Base-by-base conservation (phyloP, 2,329 filamentous ascomycete species). In the Cephalotrichum gorgonifer region DNA sequence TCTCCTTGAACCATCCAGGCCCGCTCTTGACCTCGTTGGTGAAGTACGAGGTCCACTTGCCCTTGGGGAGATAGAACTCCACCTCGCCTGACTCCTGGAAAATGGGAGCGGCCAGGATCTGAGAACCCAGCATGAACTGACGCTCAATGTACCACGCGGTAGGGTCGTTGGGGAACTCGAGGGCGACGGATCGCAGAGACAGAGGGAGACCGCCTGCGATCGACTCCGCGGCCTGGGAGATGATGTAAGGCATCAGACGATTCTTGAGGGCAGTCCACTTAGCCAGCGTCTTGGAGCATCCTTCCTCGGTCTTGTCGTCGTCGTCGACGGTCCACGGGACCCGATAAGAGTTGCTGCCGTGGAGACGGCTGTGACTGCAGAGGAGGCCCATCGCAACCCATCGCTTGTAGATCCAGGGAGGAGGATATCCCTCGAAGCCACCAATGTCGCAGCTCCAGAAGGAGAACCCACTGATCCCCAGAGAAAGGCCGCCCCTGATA, bases 341-440 rank as follows among this genome's bases (percentile, higher is more conserved):
- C 17, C 84, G 80, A 65, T 86, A 88, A 3, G 79, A 83, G 52
- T 72, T 76, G 46, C 78, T 83, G 2, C 84, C 84, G 60, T 88
- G 84, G 11, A 88, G 71, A 14, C 83, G 75, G 33, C 80, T 85
- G 62, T 88, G 84, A 9, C 77, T 79, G 55, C 81, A 86, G 38
- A 88, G 65, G 2, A 87, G 71, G 0, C 84, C 84, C 62, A 87
- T 86, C n/a, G 82, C 82, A 6, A 87, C 82, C 84, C 84, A 88
- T 44, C 84, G 78, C 66, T 87, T 88, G 65, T 88, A 88, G 56
- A 88, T 76, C 68, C 79, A 81, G 0, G 78, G 80, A 2, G 72
- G 74, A 3, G 84, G 83, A 4, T 65, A 74, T 3, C 84, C 84
- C 58, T 88, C 84, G 56, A 88, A 86, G 1, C 82, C 83, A 44